Conservation (phyloP, 73 alveolate genomes). For the Symbiodinium pilosum region DNA sequence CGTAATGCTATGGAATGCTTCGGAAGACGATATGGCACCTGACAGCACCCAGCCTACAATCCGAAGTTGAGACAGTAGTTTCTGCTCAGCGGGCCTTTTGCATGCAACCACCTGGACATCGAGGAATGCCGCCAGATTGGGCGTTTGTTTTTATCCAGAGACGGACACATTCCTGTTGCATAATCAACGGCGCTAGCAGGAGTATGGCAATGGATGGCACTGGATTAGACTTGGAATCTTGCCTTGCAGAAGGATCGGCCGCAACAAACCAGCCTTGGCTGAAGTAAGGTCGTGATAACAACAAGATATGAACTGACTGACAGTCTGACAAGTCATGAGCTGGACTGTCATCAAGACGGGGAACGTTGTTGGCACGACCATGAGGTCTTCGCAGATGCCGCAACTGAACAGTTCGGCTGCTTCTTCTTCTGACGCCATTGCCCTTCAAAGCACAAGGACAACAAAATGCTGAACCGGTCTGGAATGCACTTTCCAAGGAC, state of each 20-base stretch:
- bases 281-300: background rate
- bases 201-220: too few species aligned
- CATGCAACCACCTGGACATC: constrained; percentile 86
- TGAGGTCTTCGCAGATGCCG: constrained; percentile 88
- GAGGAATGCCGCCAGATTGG: constrained; percentile 77
- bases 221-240: too few species aligned
- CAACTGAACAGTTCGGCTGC: constrained; percentile 71
- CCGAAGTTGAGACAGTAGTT: background rate
- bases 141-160: constrained; percentile 84
- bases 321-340: background rate
- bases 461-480: too few species aligned
- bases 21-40: constrained; percentile 72
- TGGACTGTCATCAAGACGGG: background rate
- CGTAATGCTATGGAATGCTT: constrained; percentile 46
- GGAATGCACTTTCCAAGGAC: too few species aligned
- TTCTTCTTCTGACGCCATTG: constrained; percentile 49
- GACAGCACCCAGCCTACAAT: background rate
- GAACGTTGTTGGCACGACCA: constrained; percentile 60
- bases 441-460: background rate
- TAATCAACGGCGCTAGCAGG: too few species aligned
- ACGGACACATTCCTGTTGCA: constrained; percentile 69
- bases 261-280: constrained; percentile 70
- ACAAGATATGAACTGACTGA: too few species aligned
- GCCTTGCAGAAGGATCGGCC: constrained; percentile 89
- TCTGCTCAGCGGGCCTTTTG: background rate